Conservation (phyloP, 1,139 yeast species). For the Taphrina confusa region DNA sequence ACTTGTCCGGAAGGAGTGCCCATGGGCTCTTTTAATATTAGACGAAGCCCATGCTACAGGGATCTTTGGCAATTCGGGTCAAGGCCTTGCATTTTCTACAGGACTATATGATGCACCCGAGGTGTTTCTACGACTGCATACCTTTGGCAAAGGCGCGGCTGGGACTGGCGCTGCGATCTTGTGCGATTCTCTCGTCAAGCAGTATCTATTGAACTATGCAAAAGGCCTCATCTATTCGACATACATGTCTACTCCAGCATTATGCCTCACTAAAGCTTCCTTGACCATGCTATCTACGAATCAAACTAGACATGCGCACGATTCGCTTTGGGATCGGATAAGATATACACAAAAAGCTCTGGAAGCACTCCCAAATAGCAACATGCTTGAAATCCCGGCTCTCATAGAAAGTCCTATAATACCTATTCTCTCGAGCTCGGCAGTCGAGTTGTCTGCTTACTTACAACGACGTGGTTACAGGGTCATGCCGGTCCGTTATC, state of each 20-base stretch:
- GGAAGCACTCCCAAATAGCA: background rate
- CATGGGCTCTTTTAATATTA: slow-evolving; percentile 41
- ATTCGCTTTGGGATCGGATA: slow-evolving; percentile 33
- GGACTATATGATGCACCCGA: slow-evolving; percentile 39
- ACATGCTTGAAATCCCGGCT: slow-evolving; percentile 22
- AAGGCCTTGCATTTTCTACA: slow-evolving; percentile 41
- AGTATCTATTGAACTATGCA: slow-evolving; percentile 43
- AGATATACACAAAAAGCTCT: slow-evolving; percentile 21
- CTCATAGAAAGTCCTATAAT: slow-evolving; percentile 40
- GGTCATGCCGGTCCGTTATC: slow-evolving; percentile 44
- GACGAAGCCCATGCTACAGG: slow-evolving; percentile 46
- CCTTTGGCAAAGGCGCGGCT: slow-evolving; percentile 44
- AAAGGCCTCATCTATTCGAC: slow-evolving; percentile 44
- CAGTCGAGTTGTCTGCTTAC: slow-evolving; percentile 41
- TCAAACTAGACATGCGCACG: slow-evolving; percentile 12
- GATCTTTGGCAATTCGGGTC: slow-evolving; percentile 42
- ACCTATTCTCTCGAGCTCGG: slow-evolving; percentile 40
- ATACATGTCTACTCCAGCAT: slow-evolving; percentile 29
- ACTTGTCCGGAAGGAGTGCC: slow-evolving; percentile 35
- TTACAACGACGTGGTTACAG: slow-evolving; percentile 41
- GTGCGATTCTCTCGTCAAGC: slow-evolving; percentile 40
- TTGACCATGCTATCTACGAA: slow-evolving; percentile 17
- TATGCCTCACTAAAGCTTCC: slow-evolving; percentile 23
- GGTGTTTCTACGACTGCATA: slow-evolving; percentile 42
- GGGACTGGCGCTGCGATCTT: slow-evolving; percentile 43